Percentiles rank a stretch among this genome's conserved stretches.
phyloP scores from a whole-genome alignment of 345 rosid genomes.

The Euphorbia tirucalli region DNA sequence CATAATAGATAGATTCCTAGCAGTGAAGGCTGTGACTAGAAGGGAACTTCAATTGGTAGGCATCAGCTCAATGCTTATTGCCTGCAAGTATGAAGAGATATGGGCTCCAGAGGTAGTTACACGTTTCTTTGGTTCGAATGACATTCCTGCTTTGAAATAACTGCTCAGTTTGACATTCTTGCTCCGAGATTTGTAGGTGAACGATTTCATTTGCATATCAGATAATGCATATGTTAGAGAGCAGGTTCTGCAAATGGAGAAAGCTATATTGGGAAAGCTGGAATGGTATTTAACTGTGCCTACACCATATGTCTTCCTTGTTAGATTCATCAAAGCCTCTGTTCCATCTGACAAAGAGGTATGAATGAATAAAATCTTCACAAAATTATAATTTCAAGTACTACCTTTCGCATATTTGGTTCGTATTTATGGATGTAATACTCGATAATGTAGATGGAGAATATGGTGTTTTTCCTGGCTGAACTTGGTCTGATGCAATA shows the following conservation, averaged over 20 bases:
- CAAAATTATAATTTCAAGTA: background rate
- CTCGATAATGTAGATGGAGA: constrained; percentile 51
- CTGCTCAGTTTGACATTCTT: background rate
- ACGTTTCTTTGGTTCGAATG: background rate
- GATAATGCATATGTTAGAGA: constrained; percentile 76
- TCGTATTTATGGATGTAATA: background rate
- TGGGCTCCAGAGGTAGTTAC: constrained; percentile 81
- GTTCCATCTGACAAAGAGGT: constrained; percentile 55
- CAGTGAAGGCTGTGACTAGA: constrained; percentile 54
- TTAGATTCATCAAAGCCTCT: constrained; percentile 75
- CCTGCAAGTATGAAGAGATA: constrained; percentile 94
- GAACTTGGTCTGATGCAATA: constrained; percentile 76
- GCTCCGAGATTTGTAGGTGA: constrained; percentile 44
- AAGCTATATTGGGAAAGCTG: constrained; percentile 61
- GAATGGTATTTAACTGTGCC: constrained; percentile 87
- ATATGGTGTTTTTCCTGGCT: constrained; percentile 68
- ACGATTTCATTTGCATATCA: constrained; percentile 80
- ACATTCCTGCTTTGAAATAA: background rate
- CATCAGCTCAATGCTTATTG: constrained; percentile 78
- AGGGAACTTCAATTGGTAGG: constrained; percentile 82
- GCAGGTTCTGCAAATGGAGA: constrained; percentile 79
- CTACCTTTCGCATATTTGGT: background rate
- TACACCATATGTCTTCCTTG: constrained; percentile 80
- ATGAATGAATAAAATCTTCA: background rate
- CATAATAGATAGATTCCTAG: constrained; percentile 74